phyloP scores from a whole-genome alignment of 1,139 yeast genomes.

The Yamadazyma aaseri region DNA sequence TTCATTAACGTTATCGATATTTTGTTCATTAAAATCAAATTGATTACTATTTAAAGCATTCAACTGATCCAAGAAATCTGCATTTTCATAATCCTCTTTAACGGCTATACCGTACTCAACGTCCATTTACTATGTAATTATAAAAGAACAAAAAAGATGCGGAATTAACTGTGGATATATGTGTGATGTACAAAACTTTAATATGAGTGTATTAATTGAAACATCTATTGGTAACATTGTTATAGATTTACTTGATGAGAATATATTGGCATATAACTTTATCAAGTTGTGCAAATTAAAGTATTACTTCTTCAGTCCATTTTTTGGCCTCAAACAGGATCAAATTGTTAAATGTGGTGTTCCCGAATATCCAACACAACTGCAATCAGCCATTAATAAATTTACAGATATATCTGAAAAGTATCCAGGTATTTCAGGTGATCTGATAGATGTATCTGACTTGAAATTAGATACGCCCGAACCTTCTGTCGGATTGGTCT shows the following conservation, averaged over 20 bases:
- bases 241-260: slow-evolving; percentile 44
- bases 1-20: slow-evolving; percentile 13
- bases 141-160: too few relatives aligned
- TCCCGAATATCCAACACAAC: slow-evolving; percentile 38
- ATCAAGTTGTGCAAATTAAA: slow-evolving; percentile 53
- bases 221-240: slow-evolving; percentile 54
- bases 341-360: slow-evolving; percentile 46
- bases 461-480: not conserved
- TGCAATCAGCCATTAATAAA: slow-evolving; percentile 11
- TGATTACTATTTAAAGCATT: not conserved
- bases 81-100: not conserved
- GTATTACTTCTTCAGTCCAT: slow-evolving; percentile 53
- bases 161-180: too few relatives aligned
- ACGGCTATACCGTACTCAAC: too few relatives aligned
- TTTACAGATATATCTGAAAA: slow-evolving; percentile 7
- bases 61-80: not conserved
- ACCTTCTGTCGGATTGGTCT: slow-evolving; percentile 29
- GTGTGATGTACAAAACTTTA: too few relatives aligned
- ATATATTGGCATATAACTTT: slow-evolving; percentile 40
- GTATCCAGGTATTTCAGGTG: not conserved
- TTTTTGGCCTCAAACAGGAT: slow-evolving; percentile 41
- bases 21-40: slow-evolving; percentile 13
- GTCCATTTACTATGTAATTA: too few relatives aligned
- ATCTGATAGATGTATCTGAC: not conserved
- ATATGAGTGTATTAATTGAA: slow-evolving; percentile 63